Evolutionary conservation across 495 filamentous ascomycete species (phyloP).

Genomic region (Podospora didyma): DNA sequence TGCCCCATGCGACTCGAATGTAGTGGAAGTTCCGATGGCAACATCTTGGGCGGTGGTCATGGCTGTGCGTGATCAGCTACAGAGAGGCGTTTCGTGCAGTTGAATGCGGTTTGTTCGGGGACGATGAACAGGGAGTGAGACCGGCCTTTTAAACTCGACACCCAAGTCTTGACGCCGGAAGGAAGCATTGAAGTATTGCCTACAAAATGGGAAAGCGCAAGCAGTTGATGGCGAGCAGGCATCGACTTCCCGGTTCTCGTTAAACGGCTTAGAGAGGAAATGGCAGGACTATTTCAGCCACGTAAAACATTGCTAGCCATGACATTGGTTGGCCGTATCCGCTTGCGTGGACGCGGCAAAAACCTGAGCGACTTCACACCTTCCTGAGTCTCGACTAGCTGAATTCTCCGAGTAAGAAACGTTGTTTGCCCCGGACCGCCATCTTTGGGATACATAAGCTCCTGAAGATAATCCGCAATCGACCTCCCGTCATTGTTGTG

Average conservation of each 20-base stretch:
- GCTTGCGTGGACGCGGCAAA: slow-evolving; percentile 10
- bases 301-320: not conserved
- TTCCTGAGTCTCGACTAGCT: slow-evolving; percentile 8
- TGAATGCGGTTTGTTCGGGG: no score
- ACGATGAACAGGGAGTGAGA: no score
- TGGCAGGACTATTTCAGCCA: not conserved
- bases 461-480: slow-evolving; percentile 11
- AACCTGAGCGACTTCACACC: slow-evolving; percentile 14
- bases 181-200: no score
- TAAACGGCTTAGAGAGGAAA: not conserved
- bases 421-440: slow-evolving; percentile 2
- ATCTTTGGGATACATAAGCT: slow-evolving; percentile 10
- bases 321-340: not conserved
- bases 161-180: no score
- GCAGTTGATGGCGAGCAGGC: not conserved
- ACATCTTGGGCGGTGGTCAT: slow-evolving; percentile 1
- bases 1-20: not conserved
- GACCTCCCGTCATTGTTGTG: slow-evolving; percentile 12
- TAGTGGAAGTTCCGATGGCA: not conserved
- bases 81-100: not conserved
- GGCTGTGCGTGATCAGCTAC: not conserved
- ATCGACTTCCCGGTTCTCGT: not conserved
- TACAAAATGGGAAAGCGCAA: not conserved
- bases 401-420: slow-evolving; percentile 16
- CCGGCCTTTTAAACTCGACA: no score